These are phyloP conservation scores for Petunia secreta DNA, from an alignment of 257 asterid genomes.

Conservation along the genomic window DNA sequence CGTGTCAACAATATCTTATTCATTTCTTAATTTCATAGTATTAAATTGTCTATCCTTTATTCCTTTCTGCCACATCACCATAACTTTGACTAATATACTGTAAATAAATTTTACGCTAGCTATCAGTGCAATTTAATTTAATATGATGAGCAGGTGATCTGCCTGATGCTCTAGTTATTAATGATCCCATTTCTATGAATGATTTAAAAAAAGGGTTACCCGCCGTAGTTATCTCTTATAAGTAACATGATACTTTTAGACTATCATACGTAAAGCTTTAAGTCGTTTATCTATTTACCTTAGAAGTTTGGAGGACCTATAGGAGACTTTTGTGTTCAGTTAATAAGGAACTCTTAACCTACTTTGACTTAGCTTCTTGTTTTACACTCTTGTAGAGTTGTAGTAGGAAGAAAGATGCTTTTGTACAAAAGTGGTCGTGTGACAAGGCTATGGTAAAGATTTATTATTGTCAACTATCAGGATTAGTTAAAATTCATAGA, in stretches of 20 bases:
- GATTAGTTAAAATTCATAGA: not conserved
- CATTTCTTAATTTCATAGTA: not conserved
- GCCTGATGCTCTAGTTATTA: too few species aligned
- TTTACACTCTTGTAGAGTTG: not conserved
- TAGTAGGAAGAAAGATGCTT: not conserved
- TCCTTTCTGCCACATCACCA: too few species aligned
- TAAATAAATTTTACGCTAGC: too few species aligned
- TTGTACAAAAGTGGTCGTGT: not conserved
- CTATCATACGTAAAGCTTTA: too few species aligned
- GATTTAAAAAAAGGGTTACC: too few species aligned
- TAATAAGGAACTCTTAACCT: not conserved
- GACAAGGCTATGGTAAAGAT: not conserved
- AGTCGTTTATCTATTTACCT: too few species aligned
- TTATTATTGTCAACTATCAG: not conserved
- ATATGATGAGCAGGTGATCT: too few species aligned
- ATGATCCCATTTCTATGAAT: too few species aligned
- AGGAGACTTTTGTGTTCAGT: not conserved
- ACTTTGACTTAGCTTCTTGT: not conserved
- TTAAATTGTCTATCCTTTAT: not conserved
- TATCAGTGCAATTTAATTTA: too few species aligned
- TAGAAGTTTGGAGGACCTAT: not conserved
- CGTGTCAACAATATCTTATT: not conserved
- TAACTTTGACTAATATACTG: too few species aligned
- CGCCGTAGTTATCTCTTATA: too few species aligned
- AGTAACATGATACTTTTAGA: too few species aligned